Conservation (phyloP, 768 basidiomycete species). For the Panellus pusillus region DNA sequence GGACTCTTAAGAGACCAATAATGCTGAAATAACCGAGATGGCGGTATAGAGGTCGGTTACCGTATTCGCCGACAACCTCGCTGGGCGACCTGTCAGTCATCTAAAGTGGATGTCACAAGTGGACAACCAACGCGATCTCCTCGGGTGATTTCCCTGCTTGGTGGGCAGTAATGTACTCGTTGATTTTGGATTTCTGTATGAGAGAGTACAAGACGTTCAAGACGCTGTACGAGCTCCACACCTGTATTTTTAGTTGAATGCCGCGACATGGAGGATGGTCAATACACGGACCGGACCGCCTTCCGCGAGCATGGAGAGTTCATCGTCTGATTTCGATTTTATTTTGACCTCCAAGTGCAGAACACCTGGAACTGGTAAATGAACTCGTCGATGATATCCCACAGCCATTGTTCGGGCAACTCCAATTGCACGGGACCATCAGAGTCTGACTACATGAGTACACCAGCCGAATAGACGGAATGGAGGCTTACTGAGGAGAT, state of each 20-base stretch:
- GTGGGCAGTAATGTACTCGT: slow-evolving; percentile 86
- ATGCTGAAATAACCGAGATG: slow-evolving; percentile 97
- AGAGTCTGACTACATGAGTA: slow-evolving; percentile 59
- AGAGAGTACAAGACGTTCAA: slow-evolving; percentile 98
- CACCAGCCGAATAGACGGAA: neutral
- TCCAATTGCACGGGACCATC: slow-evolving; percentile 92
- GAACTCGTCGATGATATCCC: slow-evolving; percentile 97
- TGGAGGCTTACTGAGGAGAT: slow-evolving; percentile 77
- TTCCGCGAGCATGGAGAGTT: slow-evolving; percentile 78
- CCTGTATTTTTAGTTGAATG: slow-evolving; percentile 39
- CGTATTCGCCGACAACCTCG: slow-evolving; percentile 89
- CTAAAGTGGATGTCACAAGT: neutral
- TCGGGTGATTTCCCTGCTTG: slow-evolving; percentile 78
- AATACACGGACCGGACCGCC: slow-evolving; percentile 55
- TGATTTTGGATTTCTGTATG: slow-evolving; percentile 95
- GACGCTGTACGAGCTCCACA: slow-evolving; percentile 98
- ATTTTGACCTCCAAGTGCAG: slow-evolving; percentile 87
- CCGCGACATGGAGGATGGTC: neutral
- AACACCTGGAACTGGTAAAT: slow-evolving; percentile 99
- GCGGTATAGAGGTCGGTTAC: slow-evolving; percentile 84
- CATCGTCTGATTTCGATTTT: slow-evolving; percentile 86
- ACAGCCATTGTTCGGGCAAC: slow-evolving; percentile 96
- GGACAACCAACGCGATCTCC: slow-evolving; percentile 71
- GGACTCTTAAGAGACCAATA: slow-evolving; percentile 92
- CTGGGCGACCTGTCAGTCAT: slow-evolving; percentile 36